Evolutionary conservation across 345 rosid genomes (phyloP), one percentile per base, ranked within the genome.

Genomic region (Hibiscus mutabilis): DNA sequence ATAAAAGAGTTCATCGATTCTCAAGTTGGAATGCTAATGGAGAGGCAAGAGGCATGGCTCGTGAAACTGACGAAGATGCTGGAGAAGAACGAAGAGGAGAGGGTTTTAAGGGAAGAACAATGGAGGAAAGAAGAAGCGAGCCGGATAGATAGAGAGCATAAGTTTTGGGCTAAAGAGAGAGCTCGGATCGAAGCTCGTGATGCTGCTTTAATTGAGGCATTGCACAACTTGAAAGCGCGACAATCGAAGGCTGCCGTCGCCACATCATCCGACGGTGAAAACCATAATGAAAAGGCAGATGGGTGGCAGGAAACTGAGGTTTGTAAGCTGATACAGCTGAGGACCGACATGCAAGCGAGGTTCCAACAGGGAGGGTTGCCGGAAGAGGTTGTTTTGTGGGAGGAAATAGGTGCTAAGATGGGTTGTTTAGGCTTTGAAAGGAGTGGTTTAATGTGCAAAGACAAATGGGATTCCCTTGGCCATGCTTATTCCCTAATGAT

Each of bases 141-240:
- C 5, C 80, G 97, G 75, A 73, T 83, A 0, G 92, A 89, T n/a
- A 85, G 82, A 80, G 96, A 95, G 75, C 93, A 84, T 71, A 75
- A 73, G 79, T 89, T 87, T 72, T 95, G 99, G 99, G 93, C 91
- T 52, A 86, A 88, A 72, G 97, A 95, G 72, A 76, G 97, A 78
- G 90, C 87, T 7, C 85, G 99, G 84, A 92, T 95, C 37, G 97
- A 90, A 80, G 84, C 97, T 71, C 86, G 97, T 6, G 97, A 95
- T 80, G 84, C 85, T 16, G 86, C 93, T 46, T 78, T 95, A 63
- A 87, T 91, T 85, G 97, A 92, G 59, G 81, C 96, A 7, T 78
- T 94, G 80, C 83, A 82, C 24, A 86, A 75, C 61, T 42, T 90
- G 68, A 77, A 89, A 3, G 88, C 25, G 3, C 25, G 75, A 72